These are phyloP conservation scores for Amauroascus verrucosus DNA, from an alignment of 2,329 filamentous ascomycete species.

Conservation along the genomic window DNA sequence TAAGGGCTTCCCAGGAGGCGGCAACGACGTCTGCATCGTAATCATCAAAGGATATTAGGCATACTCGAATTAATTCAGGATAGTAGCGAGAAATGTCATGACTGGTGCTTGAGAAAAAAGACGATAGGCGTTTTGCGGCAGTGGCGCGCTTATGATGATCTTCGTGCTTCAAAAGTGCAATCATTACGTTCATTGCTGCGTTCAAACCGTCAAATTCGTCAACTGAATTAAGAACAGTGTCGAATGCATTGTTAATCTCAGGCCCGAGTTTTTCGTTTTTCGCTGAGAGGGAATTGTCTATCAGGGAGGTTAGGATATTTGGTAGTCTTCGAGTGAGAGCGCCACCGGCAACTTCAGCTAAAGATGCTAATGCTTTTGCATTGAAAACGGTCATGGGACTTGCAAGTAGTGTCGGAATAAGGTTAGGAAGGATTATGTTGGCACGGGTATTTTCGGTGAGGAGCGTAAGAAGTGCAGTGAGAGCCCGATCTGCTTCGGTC, in stretches of 20 bases:
- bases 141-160: slow-evolving; percentile 74
- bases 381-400: slow-evolving; percentile 92
- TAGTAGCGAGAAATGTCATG: slow-evolving; percentile 94
- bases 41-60: slow-evolving; percentile 89
- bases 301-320: slow-evolving; percentile 80
- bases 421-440: slow-evolving; percentile 91
- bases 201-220: slow-evolving; percentile 95
- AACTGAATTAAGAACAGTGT: slow-evolving; percentile 81
- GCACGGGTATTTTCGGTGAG: slow-evolving; percentile 88
- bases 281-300: slow-evolving; percentile 73
- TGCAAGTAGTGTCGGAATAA: slow-evolving; percentile 84
- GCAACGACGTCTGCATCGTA: slow-evolving; percentile 74
- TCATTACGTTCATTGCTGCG: slow-evolving; percentile 86
- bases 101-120: slow-evolving; percentile 70
- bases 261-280: slow-evolving; percentile 62
- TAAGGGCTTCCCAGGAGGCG: slow-evolving; percentile 77
- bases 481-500: slow-evolving; percentile 77
- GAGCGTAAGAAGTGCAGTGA: slow-evolving; percentile 83
- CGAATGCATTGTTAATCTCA: slow-evolving; percentile 72
- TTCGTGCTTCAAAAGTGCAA: slow-evolving; percentile 80
- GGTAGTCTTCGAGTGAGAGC: slow-evolving; percentile 86
- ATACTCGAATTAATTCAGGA: slow-evolving; percentile 80
- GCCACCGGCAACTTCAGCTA: slow-evolving; percentile 80
- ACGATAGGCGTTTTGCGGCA: slow-evolving; percentile 68
- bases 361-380: slow-evolving; percentile 80